phyloP scores from a whole-genome alignment of 108 stramenopile genomes.

The Cylindrotheca closterium region DNA sequence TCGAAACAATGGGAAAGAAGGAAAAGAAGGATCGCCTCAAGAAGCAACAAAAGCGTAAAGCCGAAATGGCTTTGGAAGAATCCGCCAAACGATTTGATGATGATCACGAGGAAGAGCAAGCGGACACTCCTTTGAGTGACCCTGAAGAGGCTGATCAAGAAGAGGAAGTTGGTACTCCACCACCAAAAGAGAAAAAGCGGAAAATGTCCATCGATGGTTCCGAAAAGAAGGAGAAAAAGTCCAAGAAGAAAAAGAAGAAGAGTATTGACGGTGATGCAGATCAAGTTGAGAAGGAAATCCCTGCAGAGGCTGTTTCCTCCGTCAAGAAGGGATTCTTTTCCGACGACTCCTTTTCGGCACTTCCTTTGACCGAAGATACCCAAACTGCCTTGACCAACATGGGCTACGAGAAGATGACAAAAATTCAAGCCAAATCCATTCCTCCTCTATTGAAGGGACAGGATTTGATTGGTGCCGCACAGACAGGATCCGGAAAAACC shows the following conservation, averaged over 20 bases:
- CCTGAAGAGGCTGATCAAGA: background rate
- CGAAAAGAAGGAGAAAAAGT: slow-evolving; percentile 27
- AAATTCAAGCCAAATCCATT: slow-evolving; percentile 95
- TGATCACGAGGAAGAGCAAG: slow-evolving; percentile 6
- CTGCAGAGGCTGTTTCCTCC: background rate
- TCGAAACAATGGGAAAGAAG: background rate
- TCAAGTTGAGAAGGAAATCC: background rate
- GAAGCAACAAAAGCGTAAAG: slow-evolving; percentile 21
- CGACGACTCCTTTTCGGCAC: slow-evolving; percentile 69
- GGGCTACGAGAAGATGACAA: slow-evolving; percentile 79
- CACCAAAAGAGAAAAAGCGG: slow-evolving; percentile 7
- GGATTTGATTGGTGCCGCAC: slow-evolving; percentile 97
- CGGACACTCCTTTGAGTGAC: background rate
- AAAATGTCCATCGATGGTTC: background rate
- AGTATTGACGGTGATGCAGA: slow-evolving; percentile 11
- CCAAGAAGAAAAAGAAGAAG: slow-evolving; percentile 13
- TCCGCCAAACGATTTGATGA: slow-evolving; percentile 3
- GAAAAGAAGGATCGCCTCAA: slow-evolving; percentile 23
- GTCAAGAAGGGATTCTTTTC: slow-evolving; percentile 51
- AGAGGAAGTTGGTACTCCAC: background rate
- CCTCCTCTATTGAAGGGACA: slow-evolving; percentile 92
- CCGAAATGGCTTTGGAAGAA: slow-evolving; percentile 9
- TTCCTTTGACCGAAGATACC: slow-evolving; percentile 92
- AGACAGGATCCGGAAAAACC: slow-evolving; percentile 98
- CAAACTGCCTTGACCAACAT: slow-evolving; percentile 71